A percentile compares a stretch with the other conserved stretches of the same genome.
Evolutionary conservation across 306 rosid genomes (phyloP).

Genomic region (Citrullus mucosospermus): DNA sequence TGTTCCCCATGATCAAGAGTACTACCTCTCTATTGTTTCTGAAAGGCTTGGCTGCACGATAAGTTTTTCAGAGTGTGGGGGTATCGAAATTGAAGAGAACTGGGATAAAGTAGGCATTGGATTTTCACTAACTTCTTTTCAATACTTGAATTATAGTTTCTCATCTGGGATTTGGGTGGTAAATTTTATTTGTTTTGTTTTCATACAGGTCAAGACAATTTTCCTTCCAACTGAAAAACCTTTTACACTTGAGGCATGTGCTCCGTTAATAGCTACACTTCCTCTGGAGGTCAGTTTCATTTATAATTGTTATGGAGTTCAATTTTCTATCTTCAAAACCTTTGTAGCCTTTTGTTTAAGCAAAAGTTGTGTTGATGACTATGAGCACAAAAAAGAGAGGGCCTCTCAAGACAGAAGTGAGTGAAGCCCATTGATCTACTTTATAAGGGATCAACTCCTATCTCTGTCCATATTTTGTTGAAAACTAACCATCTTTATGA

Average conservation of each 20-base stretch:
- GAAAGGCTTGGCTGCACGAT: constrained; percentile 63
- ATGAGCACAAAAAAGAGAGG: not conserved
- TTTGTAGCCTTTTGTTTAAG: not conserved
- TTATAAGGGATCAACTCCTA: not conserved
- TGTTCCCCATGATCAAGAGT: constrained; percentile 78
- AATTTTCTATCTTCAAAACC: not conserved
- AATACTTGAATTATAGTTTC: not conserved
- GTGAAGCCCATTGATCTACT: not conserved
- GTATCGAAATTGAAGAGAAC: constrained; percentile 72
- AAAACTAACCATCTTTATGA: not conserved
- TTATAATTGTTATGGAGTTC: not conserved
- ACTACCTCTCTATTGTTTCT: constrained; percentile 67
- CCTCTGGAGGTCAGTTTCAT: constrained; percentile 54
- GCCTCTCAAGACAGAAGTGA: not conserved
- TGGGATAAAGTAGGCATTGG: constrained; percentile 58
- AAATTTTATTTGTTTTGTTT: not conserved
- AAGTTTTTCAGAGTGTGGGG: constrained; percentile 81
- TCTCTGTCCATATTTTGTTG: not conserved
- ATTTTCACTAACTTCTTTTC: not conserved
- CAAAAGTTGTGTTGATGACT: not conserved
- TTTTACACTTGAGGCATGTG: constrained; percentile 52
- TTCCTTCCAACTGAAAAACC: constrained; percentile 62
- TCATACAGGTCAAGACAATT: constrained; percentile 49
- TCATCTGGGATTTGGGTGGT: not conserved
- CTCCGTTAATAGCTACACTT: constrained; percentile 78